Base-by-base conservation (phyloP, 345 rosid species). In the Gossypium ekmanianum region DNA sequence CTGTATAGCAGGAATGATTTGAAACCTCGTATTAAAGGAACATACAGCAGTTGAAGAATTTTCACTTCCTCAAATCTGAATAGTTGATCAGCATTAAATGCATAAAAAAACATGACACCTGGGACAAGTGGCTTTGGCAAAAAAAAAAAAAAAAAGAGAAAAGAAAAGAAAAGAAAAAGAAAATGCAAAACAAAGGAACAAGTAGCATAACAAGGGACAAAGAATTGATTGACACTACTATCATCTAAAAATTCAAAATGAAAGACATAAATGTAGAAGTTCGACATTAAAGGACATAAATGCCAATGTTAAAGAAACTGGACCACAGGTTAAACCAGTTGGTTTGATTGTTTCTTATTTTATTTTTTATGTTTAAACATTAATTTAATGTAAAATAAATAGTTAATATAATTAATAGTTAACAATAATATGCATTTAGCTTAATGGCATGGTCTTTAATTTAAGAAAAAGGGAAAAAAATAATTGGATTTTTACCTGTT, bases 1-100 rank as follows among this genome's bases (percentile, higher is more conserved):
- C 99, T 96, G 85, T 69, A 84, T 18, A 87, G 61, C 65, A 9
- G 59, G 65, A 83, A 59, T 48, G 20, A 74, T 66, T 54, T 73
- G 63, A 72, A 70, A 74, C 68, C 68, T 71, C 44, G 64, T 51
- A 65, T 55, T 24, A 52, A 27, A 72, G 51, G 50, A 52, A 51
- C 41, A 77, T 24, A 56, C 43, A 51, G 67, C 73, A 27, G 64
- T 41, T 11, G 27, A 54, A 68, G 62, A 48, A 10, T 2, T 34
- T 10, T 62, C 57, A 52, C 17, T 16, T 47, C 67, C 41, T 43
- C 55, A 71, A 48, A 44, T 24, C 55, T 16, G 22, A 68, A 68
- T 44, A 43, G 48, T 29, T 75, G 45, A 45, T 39, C 41, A 59
- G 79, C 17, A 73, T 47, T 74, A 22, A 63, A 39, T 8, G 20